These are phyloP conservation scores for Fusarium verrucosum DNA, from an alignment of 2,329 filamentous ascomycete genomes.

Conservation along the genomic window DNA sequence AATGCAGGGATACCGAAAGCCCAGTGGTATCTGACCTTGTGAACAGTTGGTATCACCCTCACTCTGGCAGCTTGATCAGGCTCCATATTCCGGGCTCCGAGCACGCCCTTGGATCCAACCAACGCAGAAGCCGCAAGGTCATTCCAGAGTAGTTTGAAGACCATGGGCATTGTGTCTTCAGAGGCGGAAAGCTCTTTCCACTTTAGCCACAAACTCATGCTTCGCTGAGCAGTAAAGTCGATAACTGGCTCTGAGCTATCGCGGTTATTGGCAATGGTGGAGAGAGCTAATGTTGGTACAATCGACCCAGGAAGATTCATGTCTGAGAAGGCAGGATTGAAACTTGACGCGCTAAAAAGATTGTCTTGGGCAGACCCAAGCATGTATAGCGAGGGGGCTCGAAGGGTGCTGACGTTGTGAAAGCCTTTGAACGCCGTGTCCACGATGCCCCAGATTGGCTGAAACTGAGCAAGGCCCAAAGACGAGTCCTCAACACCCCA, in stretches of 20 bases:
- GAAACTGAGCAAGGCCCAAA: conserved; percentile 14
- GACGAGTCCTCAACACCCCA: conserved; percentile 48
- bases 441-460: conserved; percentile 39
- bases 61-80: conserved; percentile 18
- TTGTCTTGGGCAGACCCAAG: conserved; percentile 1
- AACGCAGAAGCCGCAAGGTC: conserved; percentile 36
- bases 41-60: conserved; percentile 23
- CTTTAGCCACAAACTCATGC: conserved; percentile 33
- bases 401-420: conserved; percentile 27
- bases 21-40: conserved; percentile 33
- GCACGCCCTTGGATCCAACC: conserved; percentile 34
- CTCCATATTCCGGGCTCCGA: conserved; percentile 28
- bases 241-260: not conserved
- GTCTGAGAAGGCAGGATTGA: not conserved
- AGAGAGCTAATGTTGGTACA: conserved; percentile 11
- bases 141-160: conserved; percentile 30
- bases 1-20: conserved; percentile 36
- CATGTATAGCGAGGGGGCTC: conserved; percentile 23
- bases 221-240: conserved; percentile 16
- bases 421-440: conserved; percentile 26
- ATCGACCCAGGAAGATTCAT: conserved; percentile 32
- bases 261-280: conserved; percentile 11
- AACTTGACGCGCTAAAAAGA: not conserved
- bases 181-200: conserved; percentile 26
- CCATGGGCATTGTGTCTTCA: conserved; percentile 7